Percentiles rank a stretch among this genome's conserved stretches.
Evolutionary conservation across 106 monocot species (phyloP).

Genomic region (Allium cepa): DNA sequence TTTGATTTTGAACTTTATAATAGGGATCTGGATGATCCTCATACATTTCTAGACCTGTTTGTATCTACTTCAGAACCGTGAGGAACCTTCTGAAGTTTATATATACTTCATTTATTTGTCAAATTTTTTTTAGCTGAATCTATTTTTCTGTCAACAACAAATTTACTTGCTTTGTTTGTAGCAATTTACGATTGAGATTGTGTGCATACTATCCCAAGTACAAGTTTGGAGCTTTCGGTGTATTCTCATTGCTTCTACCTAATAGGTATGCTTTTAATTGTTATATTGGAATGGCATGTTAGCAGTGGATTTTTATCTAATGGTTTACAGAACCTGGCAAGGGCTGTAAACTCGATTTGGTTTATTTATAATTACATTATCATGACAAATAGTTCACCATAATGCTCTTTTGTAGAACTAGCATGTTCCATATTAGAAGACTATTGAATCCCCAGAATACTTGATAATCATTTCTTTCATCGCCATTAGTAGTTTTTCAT

Average conservation of each 20-base stretch:
- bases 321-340: too few species aligned
- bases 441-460: too few species aligned
- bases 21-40: slow-evolving; percentile 91
- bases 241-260: slow-evolving; percentile 39
- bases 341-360: too few species aligned
- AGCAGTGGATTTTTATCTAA: too few species aligned
- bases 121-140: too few species aligned
- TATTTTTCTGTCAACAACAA: background rate
- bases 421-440: too few species aligned
- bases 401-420: too few species aligned
- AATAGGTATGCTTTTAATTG: slow-evolving; percentile 34
- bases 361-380: too few species aligned
- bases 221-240: slow-evolving; percentile 75
- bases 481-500: too few species aligned
- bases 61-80: slow-evolving; percentile 78
- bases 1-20: slow-evolving; percentile 1
- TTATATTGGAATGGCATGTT: too few species aligned
- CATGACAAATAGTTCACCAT: too few species aligned
- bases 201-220: slow-evolving; percentile 73
- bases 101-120: background rate
- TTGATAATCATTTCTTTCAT: too few species aligned
- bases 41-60: slow-evolving; percentile 81
- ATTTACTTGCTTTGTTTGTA: slow-evolving; percentile 13
- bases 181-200: slow-evolving; percentile 60
- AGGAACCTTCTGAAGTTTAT: slow-evolving; percentile 16